Conservation (phyloP, 441 rosid genomes). For the Pelargonium fulgidum region DNA sequence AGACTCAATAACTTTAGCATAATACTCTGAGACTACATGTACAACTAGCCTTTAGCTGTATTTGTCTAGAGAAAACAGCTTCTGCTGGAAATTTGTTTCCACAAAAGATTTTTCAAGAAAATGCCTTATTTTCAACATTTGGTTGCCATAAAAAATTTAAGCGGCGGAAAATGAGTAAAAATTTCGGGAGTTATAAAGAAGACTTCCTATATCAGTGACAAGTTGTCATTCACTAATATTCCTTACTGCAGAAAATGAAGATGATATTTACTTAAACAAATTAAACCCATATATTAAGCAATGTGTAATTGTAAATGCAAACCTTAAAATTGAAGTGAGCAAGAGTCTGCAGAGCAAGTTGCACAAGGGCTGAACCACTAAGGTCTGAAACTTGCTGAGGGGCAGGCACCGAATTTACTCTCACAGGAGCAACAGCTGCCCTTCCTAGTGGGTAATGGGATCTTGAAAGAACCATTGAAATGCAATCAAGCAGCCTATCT, state of each 20-base stretch:
- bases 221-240: not conserved
- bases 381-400: slow-evolving; percentile 68
- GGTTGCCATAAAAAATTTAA: not conserved
- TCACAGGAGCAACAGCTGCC: slow-evolving; percentile 53
- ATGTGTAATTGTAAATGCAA: slow-evolving; percentile 12
- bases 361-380: slow-evolving; percentile 70
- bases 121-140: not conserved
- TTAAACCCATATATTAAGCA: not conserved
- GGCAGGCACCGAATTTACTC: slow-evolving; percentile 44
- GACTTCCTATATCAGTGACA: not conserved
- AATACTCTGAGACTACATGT: slow-evolving; percentile 8
- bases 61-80: not conserved
- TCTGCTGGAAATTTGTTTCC: not conserved
- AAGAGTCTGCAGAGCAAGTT: slow-evolving; percentile 95
- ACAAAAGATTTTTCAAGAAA: not conserved
- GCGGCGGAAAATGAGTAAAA: not conserved
- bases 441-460: slow-evolving; percentile 65
- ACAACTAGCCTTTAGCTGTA: slow-evolving; percentile 14
- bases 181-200: not conserved
- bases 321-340: slow-evolving; percentile 97
- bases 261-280: not conserved
- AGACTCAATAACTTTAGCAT: slow-evolving; percentile 34
- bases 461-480: slow-evolving; percentile 81
- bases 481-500: slow-evolving; percentile 76
- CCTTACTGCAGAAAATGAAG: not conserved